Base-by-base conservation (phyloP, 2,329 filamentous ascomycete genomes). In the Chaetomiaceae sp. region DNA sequence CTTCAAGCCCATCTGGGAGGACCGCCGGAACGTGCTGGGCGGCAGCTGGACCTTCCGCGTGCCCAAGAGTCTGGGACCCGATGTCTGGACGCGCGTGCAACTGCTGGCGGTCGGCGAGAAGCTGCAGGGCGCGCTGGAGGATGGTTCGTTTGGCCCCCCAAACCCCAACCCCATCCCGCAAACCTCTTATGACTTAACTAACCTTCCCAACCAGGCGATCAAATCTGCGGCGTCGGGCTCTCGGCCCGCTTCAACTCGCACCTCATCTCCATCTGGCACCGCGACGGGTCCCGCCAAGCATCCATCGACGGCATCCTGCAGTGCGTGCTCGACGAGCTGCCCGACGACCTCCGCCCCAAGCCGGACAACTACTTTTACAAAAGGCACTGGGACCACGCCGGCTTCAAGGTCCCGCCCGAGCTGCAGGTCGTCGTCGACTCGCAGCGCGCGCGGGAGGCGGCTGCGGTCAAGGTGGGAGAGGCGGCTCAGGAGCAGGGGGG, bases 31-130 rank as follows among this genome's bases (percentile, higher is more conserved):
- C 70, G 75, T 86, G 53, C 78, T 83, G 55, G 92, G 92, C 46
- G 92, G 92, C 44, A 86, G 87, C 66, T 96, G 89, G 89, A 95
- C 89, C 19, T 95, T 97, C 70, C 84, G 91, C 44, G 85, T 96
- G 39, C 83, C 85, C 57, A 96, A 95, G 74, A 77, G 75, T 55
- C 77, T 79, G 33, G 82, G 81, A 5, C 79, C 82, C 3, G 85
- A 85, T 61, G 86, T 88, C 65, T 96, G 86, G 89, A 90, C 84
- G 61, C 83, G 85, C 65, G 77, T 96, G 55, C 82, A 90, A 71
- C 73, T 92, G 65, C 77, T 93, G 68, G 89, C 89, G 30, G 88
- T 93, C 55, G 89, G 89, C 30, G 89, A 95, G 74, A 79, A 85
- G 64, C 73, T 95, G 56, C 86, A 93, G 71, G 76, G 79, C 57